These are phyloP conservation scores for Dipodascus geniculatus DNA, from an alignment of 805 yeast genomes.

Conservation along the genomic window DNA sequence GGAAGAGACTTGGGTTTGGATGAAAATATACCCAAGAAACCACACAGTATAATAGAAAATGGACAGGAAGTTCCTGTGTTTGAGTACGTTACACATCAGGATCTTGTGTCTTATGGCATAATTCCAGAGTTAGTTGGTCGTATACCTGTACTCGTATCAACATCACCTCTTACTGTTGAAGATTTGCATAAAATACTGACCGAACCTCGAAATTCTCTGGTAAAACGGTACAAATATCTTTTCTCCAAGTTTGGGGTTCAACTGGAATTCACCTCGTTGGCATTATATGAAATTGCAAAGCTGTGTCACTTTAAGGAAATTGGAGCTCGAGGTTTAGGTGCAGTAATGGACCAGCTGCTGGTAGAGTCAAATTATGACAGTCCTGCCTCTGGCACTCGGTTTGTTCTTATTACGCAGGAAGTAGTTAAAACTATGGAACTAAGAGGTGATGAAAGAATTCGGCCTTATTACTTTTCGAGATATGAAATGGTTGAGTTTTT, in stretches of 20 bases:
- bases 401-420: slow-evolving; percentile 36
- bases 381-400: slow-evolving; percentile 43
- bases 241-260: slow-evolving; percentile 42
- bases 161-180: slow-evolving; percentile 33
- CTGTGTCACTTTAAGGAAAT: slow-evolving; percentile 42
- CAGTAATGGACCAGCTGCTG: slow-evolving; percentile 41
- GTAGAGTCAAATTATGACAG: slow-evolving; percentile 45
- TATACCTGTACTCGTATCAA: slow-evolving; percentile 41
- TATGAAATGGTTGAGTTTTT: slow-evolving; percentile 34
- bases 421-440: slow-evolving; percentile 32
- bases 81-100: slow-evolving; percentile 37
- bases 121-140: slow-evolving; percentile 52
- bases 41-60: slow-evolving; percentile 19
- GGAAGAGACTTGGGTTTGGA: neutral
- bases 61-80: slow-evolving; percentile 33
- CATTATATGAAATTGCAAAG: slow-evolving; percentile 37
- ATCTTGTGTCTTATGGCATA: slow-evolving; percentile 40
- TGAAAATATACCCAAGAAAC: neutral
- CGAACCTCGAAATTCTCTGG: slow-evolving; percentile 44
- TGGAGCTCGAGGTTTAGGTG: slow-evolving; percentile 50
- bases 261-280: slow-evolving; percentile 37
- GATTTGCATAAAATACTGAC: slow-evolving; percentile 39
- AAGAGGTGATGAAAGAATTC: slow-evolving; percentile 28
- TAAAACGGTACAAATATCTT: slow-evolving; percentile 42
- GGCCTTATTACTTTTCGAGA: slow-evolving; percentile 30